phyloP scores from a whole-genome alignment of 768 basidiomycete genomes.

The Nevesoporus exiguus region DNA sequence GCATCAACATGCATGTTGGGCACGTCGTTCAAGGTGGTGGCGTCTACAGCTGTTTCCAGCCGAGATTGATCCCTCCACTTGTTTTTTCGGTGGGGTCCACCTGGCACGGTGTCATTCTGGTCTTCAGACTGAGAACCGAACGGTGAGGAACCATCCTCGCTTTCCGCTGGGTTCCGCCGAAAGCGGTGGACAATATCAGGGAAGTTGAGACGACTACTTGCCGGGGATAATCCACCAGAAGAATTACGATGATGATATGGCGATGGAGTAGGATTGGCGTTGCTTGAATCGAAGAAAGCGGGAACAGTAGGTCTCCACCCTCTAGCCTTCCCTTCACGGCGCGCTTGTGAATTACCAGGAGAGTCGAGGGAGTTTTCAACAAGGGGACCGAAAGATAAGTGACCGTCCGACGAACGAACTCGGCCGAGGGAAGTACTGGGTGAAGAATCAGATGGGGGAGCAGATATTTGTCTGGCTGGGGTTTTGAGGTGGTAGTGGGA shows the following conservation, averaged over 20 bases:
- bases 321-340: constrained; percentile 35
- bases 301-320: constrained; percentile 31
- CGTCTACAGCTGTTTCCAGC: constrained; percentile 13
- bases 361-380: constrained; percentile 47
- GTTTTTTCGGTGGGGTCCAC: constrained; percentile 5
- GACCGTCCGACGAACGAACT: constrained; percentile 44
- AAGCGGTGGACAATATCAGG: constrained; percentile 37
- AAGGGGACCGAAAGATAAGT: constrained; percentile 56
- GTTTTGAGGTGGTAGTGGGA: constrained; percentile 12
- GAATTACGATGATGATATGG: constrained; percentile 23
- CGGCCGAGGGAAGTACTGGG: constrained; percentile 39
- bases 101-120: constrained; percentile 27
- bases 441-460: constrained; percentile 38
- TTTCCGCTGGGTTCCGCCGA: constrained; percentile 35
- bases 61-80: constrained; percentile 24
- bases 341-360: constrained; percentile 43
- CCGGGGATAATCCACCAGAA: constrained; percentile 39
- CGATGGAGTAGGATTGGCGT: constrained; percentile 37
- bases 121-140: constrained; percentile 46
- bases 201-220: constrained; percentile 41
- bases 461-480: constrained; percentile 19
- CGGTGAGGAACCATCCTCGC: constrained; percentile 46
- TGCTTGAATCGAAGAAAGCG: constrained; percentile 28
- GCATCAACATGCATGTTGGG: constrained; percentile 2
- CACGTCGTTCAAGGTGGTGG: constrained; percentile 4